phyloP scores from a whole-genome alignment of 2,329 filamentous ascomycete genomes.

The Aphanocladium album region DNA sequence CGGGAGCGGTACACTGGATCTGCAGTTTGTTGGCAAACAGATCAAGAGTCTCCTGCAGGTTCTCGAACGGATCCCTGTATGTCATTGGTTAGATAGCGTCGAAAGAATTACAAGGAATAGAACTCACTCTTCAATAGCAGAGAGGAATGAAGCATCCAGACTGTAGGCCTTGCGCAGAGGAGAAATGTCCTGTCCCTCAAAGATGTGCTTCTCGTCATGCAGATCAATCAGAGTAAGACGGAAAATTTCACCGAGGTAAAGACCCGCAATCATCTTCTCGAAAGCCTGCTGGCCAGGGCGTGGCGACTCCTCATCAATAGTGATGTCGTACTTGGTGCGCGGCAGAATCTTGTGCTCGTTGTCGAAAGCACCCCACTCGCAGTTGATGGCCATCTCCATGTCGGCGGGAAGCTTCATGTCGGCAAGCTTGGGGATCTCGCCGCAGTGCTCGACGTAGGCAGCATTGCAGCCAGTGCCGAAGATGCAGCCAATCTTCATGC shows the following conservation, averaged over 20 bases:
- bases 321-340: slow-evolving; percentile 76
- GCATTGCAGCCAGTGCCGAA: slow-evolving; percentile 98
- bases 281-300: slow-evolving; percentile 92
- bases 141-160: slow-evolving; percentile 89
- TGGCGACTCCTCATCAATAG: slow-evolving; percentile 86
- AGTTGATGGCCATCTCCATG: slow-evolving; percentile 90
- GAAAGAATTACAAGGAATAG: neutral
- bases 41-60: slow-evolving; percentile 82
- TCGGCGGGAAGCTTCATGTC: slow-evolving; percentile 83
- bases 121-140: slow-evolving; percentile 78
- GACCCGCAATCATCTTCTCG: slow-evolving; percentile 95
- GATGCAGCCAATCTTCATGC: slow-evolving; percentile 94
- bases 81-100: slow-evolving; percentile 14
- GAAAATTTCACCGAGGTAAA: slow-evolving; percentile 94
- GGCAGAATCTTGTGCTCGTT: slow-evolving; percentile 88
- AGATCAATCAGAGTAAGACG: slow-evolving; percentile 80
- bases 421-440: slow-evolving; percentile 87
- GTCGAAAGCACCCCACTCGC: slow-evolving; percentile 95
- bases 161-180: slow-evolving; percentile 81
- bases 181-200: slow-evolving; percentile 75
- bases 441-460: slow-evolving; percentile 93
- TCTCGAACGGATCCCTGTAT: slow-evolving; percentile 82
- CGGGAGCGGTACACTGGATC: slow-evolving; percentile 65
- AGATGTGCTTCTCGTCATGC: slow-evolving; percentile 73
- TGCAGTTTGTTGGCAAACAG: slow-evolving; percentile 72